Conservation (phyloP, 2,329 filamentous ascomycete genomes). For the Fusarium tanahbumbuense region DNA sequence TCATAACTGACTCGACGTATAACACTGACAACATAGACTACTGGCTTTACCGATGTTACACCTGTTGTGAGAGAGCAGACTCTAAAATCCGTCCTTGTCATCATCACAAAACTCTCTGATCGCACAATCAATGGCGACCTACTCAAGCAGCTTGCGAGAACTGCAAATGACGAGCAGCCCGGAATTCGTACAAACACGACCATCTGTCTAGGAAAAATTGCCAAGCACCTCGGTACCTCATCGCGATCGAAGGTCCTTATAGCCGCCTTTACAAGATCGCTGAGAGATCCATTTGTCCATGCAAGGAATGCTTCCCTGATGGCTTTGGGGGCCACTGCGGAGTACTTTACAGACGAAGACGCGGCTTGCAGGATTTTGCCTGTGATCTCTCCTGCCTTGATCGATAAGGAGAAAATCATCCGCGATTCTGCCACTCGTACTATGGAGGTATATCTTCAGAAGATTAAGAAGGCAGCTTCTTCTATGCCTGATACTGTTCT, state of each 20-base stretch:
- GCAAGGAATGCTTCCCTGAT: slow-evolving; percentile 90
- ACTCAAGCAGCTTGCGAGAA: slow-evolving; percentile 90
- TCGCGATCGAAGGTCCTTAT: slow-evolving; percentile 90
- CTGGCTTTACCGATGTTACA: slow-evolving; percentile 91
- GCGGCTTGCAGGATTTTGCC: slow-evolving; percentile 87
- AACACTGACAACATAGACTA: slow-evolving; percentile 68
- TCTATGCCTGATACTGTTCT: slow-evolving; percentile 84
- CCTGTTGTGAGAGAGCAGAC: slow-evolving; percentile 96
- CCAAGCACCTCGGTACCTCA: slow-evolving; percentile 82
- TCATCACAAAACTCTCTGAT: slow-evolving; percentile 91
- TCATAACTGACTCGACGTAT: neutral
- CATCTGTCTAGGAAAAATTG: slow-evolving; percentile 96
- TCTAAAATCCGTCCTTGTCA: slow-evolving; percentile 88
- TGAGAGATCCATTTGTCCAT: slow-evolving; percentile 94
- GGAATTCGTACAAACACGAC: slow-evolving; percentile 98
- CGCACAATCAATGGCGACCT: slow-evolving; percentile 94
- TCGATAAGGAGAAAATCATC: slow-evolving; percentile 96
- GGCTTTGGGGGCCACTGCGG: slow-evolving; percentile 85
- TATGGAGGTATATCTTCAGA: slow-evolving; percentile 84
- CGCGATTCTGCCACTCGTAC: slow-evolving; percentile 93
- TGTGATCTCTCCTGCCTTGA: slow-evolving; percentile 81
- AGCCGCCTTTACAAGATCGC: slow-evolving; percentile 88
- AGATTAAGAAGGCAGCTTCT: slow-evolving; percentile 81
- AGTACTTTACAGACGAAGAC: slow-evolving; percentile 90
- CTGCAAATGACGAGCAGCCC: slow-evolving; percentile 96